Evolutionary conservation across 1,139 yeast species (phyloP).

Genomic region (Scheffersomyces quercinus): DNA sequence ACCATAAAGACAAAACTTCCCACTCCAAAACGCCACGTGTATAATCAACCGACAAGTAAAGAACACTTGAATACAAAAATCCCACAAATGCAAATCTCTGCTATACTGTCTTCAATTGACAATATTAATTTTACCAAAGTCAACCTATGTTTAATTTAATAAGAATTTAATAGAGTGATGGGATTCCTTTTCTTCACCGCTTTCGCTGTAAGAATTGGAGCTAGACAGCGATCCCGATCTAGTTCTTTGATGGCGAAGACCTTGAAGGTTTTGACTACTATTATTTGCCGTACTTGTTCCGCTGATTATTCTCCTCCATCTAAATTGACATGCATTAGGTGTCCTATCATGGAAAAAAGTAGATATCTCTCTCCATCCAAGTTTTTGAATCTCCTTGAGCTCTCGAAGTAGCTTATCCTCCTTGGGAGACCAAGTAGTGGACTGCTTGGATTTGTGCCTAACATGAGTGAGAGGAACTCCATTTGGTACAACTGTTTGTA

Average conservation of each 20-base stretch:
- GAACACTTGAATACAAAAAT: too few relatives aligned
- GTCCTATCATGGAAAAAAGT: conserved; percentile 45
- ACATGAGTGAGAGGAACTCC: not conserved
- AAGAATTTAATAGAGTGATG: conserved; percentile 29
- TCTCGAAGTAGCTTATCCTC: conserved; percentile 40
- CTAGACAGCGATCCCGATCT: too few relatives aligned
- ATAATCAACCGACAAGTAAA: too few relatives aligned
- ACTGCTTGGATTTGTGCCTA: conserved; percentile 29
- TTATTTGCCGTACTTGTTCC: conserved; percentile 18
- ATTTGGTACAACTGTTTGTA: too few relatives aligned
- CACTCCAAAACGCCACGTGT: too few relatives aligned
- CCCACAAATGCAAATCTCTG: too few relatives aligned
- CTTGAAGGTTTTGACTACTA: not conserved
- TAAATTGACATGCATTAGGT: conserved; percentile 49
- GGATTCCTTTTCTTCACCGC: conserved; percentile 20
- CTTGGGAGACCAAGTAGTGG: conserved; percentile 42
- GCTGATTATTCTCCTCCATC: conserved; percentile 47
- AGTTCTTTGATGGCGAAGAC: too few relatives aligned
- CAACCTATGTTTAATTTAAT: conserved; percentile 16
- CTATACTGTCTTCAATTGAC: too few relatives aligned
- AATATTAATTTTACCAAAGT: too few relatives aligned
- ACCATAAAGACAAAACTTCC: too few relatives aligned
- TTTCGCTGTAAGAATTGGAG: not conserved
- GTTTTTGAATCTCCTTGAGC: conserved; percentile 41
- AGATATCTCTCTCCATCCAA: conserved; percentile 50